Evolutionary conservation across 768 basidiomycete species (phyloP).

Genomic region (Chlorophyllum brunneum): DNA sequence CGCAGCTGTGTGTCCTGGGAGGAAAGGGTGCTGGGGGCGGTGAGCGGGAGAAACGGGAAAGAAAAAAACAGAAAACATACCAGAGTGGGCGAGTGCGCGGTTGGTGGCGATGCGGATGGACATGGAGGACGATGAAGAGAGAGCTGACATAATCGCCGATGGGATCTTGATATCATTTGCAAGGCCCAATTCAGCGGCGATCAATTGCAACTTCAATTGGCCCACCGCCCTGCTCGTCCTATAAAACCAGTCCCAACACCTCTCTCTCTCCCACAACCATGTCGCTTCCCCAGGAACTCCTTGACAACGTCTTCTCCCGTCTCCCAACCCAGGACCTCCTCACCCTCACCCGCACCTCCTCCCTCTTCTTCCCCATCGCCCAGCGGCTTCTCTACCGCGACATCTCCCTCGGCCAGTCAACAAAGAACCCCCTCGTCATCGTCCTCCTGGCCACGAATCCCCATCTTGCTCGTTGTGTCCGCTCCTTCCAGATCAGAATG

Average conservation of each 20-base stretch:
- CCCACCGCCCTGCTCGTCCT: constrained; percentile 19
- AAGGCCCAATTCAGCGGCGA: constrained; percentile 29
- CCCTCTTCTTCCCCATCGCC: constrained; percentile 43
- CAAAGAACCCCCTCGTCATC: constrained; percentile 46
- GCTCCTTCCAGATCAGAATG: constrained; percentile 55
- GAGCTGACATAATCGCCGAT: constrained; percentile 15
- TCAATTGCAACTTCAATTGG: constrained; percentile 29
- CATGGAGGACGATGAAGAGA: constrained; percentile 14
- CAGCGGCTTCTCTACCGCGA: constrained; percentile 63
- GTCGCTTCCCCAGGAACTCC: constrained; percentile 57
- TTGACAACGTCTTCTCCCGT: constrained; percentile 44
- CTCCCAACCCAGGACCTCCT: constrained; percentile 36
- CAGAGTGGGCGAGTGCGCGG: constrained; percentile 26
- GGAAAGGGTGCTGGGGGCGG: constrained; percentile 51
- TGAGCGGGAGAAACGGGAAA: constrained; percentile 17
- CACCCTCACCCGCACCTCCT: constrained; percentile 41
- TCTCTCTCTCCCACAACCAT: too few species aligned
- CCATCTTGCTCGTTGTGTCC: constrained; percentile 57
- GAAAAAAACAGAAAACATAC: constrained; percentile 26
- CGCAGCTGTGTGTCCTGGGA: constrained; percentile 60
- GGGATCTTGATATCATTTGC: constrained; percentile 11
- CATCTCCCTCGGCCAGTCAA: constrained; percentile 40
- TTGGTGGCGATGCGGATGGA: constrained; percentile 7
- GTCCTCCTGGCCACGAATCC: constrained; percentile 53
- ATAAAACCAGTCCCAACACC: constrained; percentile 13